phyloP scores from a whole-genome alignment of 805 yeast species.

The Kodamaea kakaduensis region DNA sequence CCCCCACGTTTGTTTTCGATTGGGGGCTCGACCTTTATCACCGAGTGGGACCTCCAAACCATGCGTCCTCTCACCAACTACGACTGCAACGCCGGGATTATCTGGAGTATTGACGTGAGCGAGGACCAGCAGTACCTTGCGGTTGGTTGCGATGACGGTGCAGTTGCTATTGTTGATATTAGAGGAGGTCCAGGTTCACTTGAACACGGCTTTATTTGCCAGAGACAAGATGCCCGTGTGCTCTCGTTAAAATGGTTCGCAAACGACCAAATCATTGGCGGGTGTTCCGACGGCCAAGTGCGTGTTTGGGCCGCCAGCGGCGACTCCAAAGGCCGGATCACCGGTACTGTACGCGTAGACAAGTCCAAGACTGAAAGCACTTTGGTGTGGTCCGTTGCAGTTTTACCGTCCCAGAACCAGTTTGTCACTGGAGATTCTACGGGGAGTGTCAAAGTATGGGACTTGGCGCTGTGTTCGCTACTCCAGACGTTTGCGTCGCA shows the following conservation, averaged over 20 bases:
- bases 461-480: constrained; percentile 67
- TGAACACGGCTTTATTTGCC: constrained; percentile 71
- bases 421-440: constrained; percentile 96
- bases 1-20: constrained; percentile 77
- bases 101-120: constrained; percentile 81
- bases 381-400: constrained; percentile 80
- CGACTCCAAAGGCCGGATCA: constrained; percentile 57
- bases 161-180: constrained; percentile 79
- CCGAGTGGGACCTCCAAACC: constrained; percentile 85
- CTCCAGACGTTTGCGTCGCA: constrained; percentile 79
- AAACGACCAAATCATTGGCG: constrained; percentile 70
- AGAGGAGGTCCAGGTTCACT: constrained; percentile 81
- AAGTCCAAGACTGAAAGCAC: constrained; percentile 82
- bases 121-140: constrained; percentile 62
- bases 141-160: constrained; percentile 94
- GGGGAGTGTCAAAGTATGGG: constrained; percentile 93
- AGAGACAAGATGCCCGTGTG: constrained; percentile 80
- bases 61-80: constrained; percentile 70
- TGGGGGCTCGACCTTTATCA: constrained; percentile 86
- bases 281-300: constrained; percentile 92
- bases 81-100: constrained; percentile 89
- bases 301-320: constrained; percentile 66
- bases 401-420: constrained; percentile 60
- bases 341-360: constrained; percentile 88
- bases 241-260: constrained; percentile 74